phyloP scores from a whole-genome alignment of 768 basidiomycete species.

The Crassisporium funariophilum region DNA sequence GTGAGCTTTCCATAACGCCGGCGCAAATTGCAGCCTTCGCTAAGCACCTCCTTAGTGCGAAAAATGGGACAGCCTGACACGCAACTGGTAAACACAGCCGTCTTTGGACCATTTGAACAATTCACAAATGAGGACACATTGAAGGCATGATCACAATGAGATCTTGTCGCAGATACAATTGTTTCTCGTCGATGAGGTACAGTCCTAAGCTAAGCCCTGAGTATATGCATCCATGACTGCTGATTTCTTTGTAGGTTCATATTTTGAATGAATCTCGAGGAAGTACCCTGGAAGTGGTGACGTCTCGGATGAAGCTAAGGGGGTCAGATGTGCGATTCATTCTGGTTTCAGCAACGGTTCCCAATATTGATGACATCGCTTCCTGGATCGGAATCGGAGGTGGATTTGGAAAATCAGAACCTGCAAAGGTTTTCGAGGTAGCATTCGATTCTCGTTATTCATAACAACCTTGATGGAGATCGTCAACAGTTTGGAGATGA shows the following conservation, averaged over 20 bases:
- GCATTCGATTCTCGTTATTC: neutral
- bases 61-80: slow-evolving; percentile 94
- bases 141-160: slow-evolving; percentile 64
- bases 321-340: slow-evolving; percentile 77
- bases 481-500: slow-evolving; percentile 83
- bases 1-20: slow-evolving; percentile 42
- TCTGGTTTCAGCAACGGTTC: slow-evolving; percentile 91
- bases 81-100: slow-evolving; percentile 62
- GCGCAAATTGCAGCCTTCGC: neutral
- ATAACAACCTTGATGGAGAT: neutral
- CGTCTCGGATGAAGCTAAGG: slow-evolving; percentile 87
- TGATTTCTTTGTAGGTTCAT: slow-evolving; percentile 64
- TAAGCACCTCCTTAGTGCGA: slow-evolving; percentile 60
- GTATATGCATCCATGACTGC: neutral
- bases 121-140: neutral
- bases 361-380: slow-evolving; percentile 90
- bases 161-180: slow-evolving; percentile 73
- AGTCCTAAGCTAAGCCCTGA: slow-evolving; percentile 6
- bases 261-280: slow-evolving; percentile 90
- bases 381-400: slow-evolving; percentile 73
- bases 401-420: slow-evolving; percentile 30
- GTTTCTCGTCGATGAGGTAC: slow-evolving; percentile 90
- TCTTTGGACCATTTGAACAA: neutral
- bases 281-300: slow-evolving; percentile 91
- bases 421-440: slow-evolving; percentile 75